Conservation (phyloP, 441 rosid genomes). For the Gossypium lobatum region DNA sequence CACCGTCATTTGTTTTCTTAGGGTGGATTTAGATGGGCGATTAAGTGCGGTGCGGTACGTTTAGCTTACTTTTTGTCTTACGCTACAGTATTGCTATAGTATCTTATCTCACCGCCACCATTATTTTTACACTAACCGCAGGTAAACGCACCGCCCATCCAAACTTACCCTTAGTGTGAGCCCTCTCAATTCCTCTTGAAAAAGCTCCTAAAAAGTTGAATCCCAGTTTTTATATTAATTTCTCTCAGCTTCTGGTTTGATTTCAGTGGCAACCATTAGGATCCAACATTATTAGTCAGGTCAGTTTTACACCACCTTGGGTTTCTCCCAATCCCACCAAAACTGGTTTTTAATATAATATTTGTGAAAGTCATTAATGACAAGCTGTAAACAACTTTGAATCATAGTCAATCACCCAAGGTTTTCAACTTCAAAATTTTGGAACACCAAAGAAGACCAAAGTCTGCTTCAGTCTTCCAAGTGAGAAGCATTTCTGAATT, state of each 20-base stretch:
- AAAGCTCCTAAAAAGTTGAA: neutral
- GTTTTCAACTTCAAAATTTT: neutral
- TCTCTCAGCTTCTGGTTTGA: slow-evolving; percentile 7
- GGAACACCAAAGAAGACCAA: neutral
- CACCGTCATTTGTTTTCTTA: slow-evolving; percentile 8
- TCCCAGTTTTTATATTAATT: neutral
- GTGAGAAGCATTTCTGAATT: neutral
- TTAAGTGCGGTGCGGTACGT: no score
- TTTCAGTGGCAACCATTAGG: neutral
- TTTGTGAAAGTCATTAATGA: neutral
- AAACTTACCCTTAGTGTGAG: neutral
- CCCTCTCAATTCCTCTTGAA: neutral
- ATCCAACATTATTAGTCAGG: slow-evolving; percentile 18
- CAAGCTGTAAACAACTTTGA: neutral
- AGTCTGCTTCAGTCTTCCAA: slow-evolving; percentile 3
- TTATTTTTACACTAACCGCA: no score
- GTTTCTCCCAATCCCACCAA: neutral
- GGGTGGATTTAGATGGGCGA: no score
- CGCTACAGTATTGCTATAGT: no score
- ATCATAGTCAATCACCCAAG: neutral
- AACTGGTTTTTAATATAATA: neutral
- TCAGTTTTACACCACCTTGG: neutral
- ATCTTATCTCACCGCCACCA: no score
- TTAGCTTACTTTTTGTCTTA: no score
- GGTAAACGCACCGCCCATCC: no score